A percentile compares a stretch with the other conserved stretches of the same genome.
phyloP scores from a whole-genome alignment of 176 grass and related monocot genomes.

The Ensete ventricosum region DNA sequence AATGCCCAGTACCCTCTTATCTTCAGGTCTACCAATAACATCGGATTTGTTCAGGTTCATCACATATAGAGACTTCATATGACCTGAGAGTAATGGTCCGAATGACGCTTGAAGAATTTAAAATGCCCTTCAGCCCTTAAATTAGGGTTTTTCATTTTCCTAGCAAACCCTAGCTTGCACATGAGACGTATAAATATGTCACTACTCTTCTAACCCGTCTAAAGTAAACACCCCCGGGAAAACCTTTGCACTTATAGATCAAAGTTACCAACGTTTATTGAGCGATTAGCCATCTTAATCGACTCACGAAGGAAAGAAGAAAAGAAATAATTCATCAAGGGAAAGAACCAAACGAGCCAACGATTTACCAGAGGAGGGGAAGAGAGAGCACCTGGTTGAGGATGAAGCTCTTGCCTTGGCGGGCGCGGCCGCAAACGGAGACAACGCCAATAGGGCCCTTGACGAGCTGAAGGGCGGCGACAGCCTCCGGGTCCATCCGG shows the following conservation, averaged over 20 bases:
- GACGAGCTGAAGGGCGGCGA: constrained; percentile 72
- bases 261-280: neutral
- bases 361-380: neutral
- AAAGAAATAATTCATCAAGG: neutral
- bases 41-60: too few relatives aligned
- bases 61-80: too few relatives aligned
- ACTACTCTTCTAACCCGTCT: neutral
- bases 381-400: constrained; percentile 68
- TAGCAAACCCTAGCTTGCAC: neutral
- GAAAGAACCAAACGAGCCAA: neutral
- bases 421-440: constrained; percentile 84
- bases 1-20: too few relatives aligned
- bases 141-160: neutral
- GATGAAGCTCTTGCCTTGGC: constrained; percentile 97
- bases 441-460: constrained; percentile 87
- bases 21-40: too few relatives aligned
- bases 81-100: too few relatives aligned
- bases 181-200: neutral
- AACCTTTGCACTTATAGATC: neutral
- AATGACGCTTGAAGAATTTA: too few relatives aligned
- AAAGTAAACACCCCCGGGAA: neutral
- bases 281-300: neutral
- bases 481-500: constrained; percentile 84
- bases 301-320: neutral
- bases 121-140: neutral